Evolutionary conservation across 306 rosid species (phyloP).

Genomic region (Lathyrus aphaca): DNA sequence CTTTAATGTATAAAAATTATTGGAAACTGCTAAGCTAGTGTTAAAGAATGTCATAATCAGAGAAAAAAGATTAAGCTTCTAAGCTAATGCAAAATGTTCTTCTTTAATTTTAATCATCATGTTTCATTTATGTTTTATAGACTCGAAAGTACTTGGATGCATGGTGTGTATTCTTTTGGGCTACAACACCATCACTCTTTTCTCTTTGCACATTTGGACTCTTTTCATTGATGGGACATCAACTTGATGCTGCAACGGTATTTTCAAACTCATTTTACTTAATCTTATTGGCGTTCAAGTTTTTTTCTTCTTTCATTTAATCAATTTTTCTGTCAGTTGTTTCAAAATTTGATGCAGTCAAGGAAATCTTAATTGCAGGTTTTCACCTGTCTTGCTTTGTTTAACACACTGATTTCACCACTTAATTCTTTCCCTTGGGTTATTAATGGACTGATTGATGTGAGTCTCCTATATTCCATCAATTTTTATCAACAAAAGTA

Average conservation of each 20-base stretch:
- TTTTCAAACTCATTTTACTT: conserved; percentile 34
- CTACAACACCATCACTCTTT: conserved; percentile 91
- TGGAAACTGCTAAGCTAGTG: conserved; percentile 24
- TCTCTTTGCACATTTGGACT: conserved; percentile 94
- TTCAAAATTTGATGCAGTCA: conserved; percentile 37
- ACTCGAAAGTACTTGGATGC: conserved; percentile 97
- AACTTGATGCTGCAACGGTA: conserved; percentile 97
- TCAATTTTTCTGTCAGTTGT: conserved; percentile 23
- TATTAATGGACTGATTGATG: conserved; percentile 95
- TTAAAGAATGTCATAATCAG: conserved; percentile 31
- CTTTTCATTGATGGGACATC: conserved; percentile 81
- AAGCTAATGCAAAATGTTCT: background rate
- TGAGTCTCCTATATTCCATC: conserved; percentile 49
- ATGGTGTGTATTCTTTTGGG: conserved; percentile 99
- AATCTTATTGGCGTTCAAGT: conserved; percentile 13
- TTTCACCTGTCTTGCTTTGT: conserved; percentile 98
- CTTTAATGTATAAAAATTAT: background rate
- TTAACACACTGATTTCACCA: conserved; percentile 86
- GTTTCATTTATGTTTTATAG: conserved; percentile 52
- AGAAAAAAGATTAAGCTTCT: conserved; percentile 26
- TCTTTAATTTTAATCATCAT: conserved; percentile 22
- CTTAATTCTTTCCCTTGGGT: conserved; percentile 98
- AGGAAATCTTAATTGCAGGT: conserved; percentile 64
- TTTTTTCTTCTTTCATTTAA: conserved; percentile 26
- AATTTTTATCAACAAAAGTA: conserved; percentile 27